phyloP scores from a whole-genome alignment of 2,329 filamentous ascomycete genomes.

The Magnaporthiopsis poae region DNA sequence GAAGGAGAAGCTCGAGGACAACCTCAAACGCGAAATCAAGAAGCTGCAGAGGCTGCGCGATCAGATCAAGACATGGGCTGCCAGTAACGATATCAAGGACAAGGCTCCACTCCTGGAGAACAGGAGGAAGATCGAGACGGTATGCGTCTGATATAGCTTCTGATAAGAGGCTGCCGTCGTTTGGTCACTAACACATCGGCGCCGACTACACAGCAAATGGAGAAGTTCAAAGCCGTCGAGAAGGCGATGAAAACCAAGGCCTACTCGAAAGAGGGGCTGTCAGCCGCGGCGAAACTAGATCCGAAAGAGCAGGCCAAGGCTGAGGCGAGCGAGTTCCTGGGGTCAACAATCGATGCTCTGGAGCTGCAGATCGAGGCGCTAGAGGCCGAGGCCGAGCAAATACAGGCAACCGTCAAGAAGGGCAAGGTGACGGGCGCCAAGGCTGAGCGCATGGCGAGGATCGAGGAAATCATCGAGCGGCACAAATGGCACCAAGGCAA shows the following conservation, averaged over 20 bases:
- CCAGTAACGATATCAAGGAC: slow-evolving; percentile 98
- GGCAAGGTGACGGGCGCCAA: slow-evolving; percentile 79
- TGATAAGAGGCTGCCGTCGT: slow-evolving; percentile 13
- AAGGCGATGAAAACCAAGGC: slow-evolving; percentile 99
- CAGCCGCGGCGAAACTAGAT: slow-evolving; percentile 82
- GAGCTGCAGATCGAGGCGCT: slow-evolving; percentile 86
- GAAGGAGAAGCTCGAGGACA: slow-evolving; percentile 96
- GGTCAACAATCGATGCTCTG: slow-evolving; percentile 79
- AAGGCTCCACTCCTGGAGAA: slow-evolving; percentile 91
- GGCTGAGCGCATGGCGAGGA: slow-evolving; percentile 76
- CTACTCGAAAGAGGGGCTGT: slow-evolving; percentile 94
- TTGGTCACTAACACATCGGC: slow-evolving; percentile 17
- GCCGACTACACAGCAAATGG: slow-evolving; percentile 66
- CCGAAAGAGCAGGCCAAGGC: slow-evolving; percentile 95
- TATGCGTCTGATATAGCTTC: slow-evolving; percentile 34
- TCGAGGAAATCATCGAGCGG: slow-evolving; percentile 74
- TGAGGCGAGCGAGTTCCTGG: slow-evolving; percentile 78
- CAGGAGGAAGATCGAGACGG: slow-evolving; percentile 92
- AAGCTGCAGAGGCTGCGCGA: slow-evolving; percentile 94
- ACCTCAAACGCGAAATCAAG: slow-evolving; percentile 98
- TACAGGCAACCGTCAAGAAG: slow-evolving; percentile 88
- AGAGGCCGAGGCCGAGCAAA: slow-evolving; percentile 77
- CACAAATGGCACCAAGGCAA: slow-evolving; percentile 96
- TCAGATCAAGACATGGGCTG: slow-evolving; percentile 99
- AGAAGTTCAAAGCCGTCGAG: slow-evolving; percentile 99